These are phyloP conservation scores for Botrytis aclada DNA, from an alignment of 2,329 filamentous ascomycete species.

Conservation along the genomic window DNA sequence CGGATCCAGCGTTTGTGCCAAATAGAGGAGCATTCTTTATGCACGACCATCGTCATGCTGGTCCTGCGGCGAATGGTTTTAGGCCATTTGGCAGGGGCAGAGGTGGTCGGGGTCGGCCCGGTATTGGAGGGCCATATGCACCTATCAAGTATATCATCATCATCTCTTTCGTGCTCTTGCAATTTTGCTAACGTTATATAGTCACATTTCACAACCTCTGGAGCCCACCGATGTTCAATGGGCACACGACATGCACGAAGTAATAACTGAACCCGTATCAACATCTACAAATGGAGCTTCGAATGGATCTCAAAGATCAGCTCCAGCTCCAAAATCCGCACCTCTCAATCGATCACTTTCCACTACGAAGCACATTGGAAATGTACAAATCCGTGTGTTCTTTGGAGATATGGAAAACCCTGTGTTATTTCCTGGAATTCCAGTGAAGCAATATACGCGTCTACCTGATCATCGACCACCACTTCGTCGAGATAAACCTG, in stretches of 20 bases:
- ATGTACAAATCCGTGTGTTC: slow-evolving; percentile 78
- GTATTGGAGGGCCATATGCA: slow-evolving; percentile 54
- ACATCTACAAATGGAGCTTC: slow-evolving; percentile 42
- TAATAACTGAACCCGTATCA: slow-evolving; percentile 47
- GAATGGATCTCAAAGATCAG: slow-evolving; percentile 30
- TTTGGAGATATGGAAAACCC: slow-evolving; percentile 73
- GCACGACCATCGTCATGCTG: slow-evolving; percentile 84
- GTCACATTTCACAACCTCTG: slow-evolving; percentile 45
- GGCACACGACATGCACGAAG: slow-evolving; percentile 94
- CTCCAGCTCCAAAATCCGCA: slow-evolving; percentile 51
- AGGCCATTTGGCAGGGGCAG: slow-evolving; percentile 65
- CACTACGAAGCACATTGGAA: slow-evolving; percentile 78
- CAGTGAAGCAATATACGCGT: slow-evolving; percentile 87
- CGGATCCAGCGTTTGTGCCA: slow-evolving; percentile 89
- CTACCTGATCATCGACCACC: slow-evolving; percentile 93
- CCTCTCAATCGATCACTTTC: slow-evolving; percentile 77
- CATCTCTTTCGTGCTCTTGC: slow-evolving; percentile 21
- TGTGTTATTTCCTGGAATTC: slow-evolving; percentile 68
- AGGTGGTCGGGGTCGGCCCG: slow-evolving; percentile 54
- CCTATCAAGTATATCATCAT: slow-evolving; percentile 60
- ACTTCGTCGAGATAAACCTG: slow-evolving; percentile 91
- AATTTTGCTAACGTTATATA: slow-evolving; percentile 34
- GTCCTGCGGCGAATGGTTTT: slow-evolving; percentile 75
- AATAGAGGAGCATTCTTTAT: slow-evolving; percentile 95
- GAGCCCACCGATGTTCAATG: slow-evolving; percentile 72